Percentiles rank a stretch among this genome's conserved stretches.
Conservation (phyloP, 78 protist species). For the Dictyostelium intermedium region DNA sequence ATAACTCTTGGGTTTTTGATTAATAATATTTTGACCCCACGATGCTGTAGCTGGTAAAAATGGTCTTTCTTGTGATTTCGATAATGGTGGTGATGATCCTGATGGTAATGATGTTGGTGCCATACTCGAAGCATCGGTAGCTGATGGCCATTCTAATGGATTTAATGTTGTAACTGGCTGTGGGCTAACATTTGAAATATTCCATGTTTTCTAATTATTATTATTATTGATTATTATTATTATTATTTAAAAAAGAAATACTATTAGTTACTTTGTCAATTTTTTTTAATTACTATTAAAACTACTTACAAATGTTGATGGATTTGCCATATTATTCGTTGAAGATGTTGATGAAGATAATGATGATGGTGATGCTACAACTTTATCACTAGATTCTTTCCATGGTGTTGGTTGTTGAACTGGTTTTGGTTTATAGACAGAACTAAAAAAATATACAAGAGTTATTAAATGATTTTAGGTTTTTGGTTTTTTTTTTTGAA, state of each 20-base stretch:
- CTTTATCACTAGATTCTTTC: conserved; percentile 18
- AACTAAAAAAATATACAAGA: background rate
- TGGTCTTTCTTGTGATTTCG: conserved; percentile 63
- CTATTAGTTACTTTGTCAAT: background rate
- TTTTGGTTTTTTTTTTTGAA: background rate
- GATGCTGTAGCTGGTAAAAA: conserved; percentile 73
- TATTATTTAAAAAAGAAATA: background rate
- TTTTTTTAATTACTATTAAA: background rate
- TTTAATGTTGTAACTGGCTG: background rate
- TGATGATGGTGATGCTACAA: background rate
- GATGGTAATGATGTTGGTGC: conserved; percentile 44
- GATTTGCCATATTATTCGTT: background rate
- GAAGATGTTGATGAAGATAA: conserved; percentile 6
- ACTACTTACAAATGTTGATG: conserved; percentile 32
- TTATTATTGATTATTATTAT: background rate
- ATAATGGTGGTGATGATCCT: conserved; percentile 55
- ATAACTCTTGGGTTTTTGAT: conserved; percentile 6
- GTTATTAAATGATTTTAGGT: too few species aligned
- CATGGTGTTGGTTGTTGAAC: background rate
- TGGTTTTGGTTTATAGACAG: conserved; percentile 19
- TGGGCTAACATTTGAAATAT: background rate
- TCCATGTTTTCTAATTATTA: conserved; percentile 66
- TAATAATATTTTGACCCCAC: conserved; percentile 39
- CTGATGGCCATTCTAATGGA: conserved; percentile 81
- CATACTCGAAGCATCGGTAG: conserved; percentile 60